phyloP scores from a whole-genome alignment of 495 filamentous ascomycete genomes.

The Chlorociboria aeruginascens region DNA sequence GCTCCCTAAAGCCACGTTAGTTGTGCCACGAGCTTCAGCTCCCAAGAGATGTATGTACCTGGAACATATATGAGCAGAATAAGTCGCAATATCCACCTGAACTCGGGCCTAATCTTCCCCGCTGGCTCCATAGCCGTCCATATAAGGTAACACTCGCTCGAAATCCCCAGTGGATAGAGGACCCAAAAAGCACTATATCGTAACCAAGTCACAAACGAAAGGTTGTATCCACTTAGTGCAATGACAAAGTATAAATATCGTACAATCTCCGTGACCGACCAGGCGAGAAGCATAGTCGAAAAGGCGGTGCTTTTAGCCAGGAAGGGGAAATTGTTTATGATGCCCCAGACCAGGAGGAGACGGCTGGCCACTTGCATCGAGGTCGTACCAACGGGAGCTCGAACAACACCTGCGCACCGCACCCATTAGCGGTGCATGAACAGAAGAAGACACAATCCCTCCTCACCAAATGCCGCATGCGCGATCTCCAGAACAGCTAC shows the following conservation, averaged over 20 bases:
- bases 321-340: conserved; percentile 56
- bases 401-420: conserved; percentile 54
- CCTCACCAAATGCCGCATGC: conserved; percentile 58
- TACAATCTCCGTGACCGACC: conserved; percentile 77
- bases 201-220: conserved; percentile 63
- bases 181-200: conserved; percentile 89
- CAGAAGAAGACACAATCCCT: background rate
- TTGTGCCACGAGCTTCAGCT: conserved; percentile 9
- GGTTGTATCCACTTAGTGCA: conserved; percentile 47
- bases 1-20: conserved; percentile 41
- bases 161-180: conserved; percentile 84
- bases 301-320: conserved; percentile 40
- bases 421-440: background rate
- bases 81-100: conserved; percentile 44
- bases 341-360: conserved; percentile 72
- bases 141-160: conserved; percentile 72
- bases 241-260: conserved; percentile 82
- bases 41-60: conserved; percentile 41
- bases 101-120: conserved; percentile 31
- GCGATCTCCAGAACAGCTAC: conserved; percentile 70
- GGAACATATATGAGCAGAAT: conserved; percentile 69
- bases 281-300: conserved; percentile 64
- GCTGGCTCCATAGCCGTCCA: conserved; percentile 52
- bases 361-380: conserved; percentile 78
- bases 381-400: conserved; percentile 74